Base-by-base conservation (phyloP, 1,284 basidiomycete species). In the Papiliotrema fonsecae region DNA sequence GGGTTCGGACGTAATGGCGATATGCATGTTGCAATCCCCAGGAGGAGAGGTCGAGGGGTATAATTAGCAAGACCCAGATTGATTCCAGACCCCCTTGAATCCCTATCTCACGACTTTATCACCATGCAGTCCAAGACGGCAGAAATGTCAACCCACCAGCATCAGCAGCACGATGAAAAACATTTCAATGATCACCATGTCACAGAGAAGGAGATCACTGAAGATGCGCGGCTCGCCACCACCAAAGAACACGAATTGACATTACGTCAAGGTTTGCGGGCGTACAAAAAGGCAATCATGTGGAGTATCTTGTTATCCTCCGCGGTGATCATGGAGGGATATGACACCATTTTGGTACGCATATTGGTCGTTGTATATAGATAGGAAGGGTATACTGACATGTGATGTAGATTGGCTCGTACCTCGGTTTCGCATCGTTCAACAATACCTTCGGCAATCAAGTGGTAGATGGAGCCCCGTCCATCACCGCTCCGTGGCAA, bases 321-420 rank as follows among this genome's bases (percentile, higher is more conserved):
- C 9, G 65, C 68, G 47, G 64, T 73, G 48, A 60, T 71, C 55
- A 74, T 75, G 74, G 72, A 74, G 48, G 72, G 54, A n/a, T 50
- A 50, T 41, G 57, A 62, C 47, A 62, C 58, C 16, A 52, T 60
- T 42, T 25, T 52, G 51, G 50, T 55, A 35, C 37, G 51, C 49
- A 14, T 18, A 10, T 21, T 28, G 18, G 26, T 26, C 25, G 41
- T 13, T 6, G 16, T n/a, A 3, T 25, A 13, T 7, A 42, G 21
- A 18, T 32, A 27, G 21, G 24, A n/a, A 35, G 41, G 18, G 16
- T 11, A 9, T 21, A 28, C 27, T 36, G 27, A 40, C 24, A 19
- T 5, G n/a, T 34, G 11, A 10, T 16, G 18, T 21, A 50, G 48
- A 54, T 50, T 26, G 52, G 52, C 3, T 50, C 49, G 10, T 54